A percentile compares a stretch with the other conserved stretches of the same genome.
These are phyloP conservation scores for Rosa chinensis DNA, from an alignment of 306 rosid genomes.

Conservation along the genomic window DNA sequence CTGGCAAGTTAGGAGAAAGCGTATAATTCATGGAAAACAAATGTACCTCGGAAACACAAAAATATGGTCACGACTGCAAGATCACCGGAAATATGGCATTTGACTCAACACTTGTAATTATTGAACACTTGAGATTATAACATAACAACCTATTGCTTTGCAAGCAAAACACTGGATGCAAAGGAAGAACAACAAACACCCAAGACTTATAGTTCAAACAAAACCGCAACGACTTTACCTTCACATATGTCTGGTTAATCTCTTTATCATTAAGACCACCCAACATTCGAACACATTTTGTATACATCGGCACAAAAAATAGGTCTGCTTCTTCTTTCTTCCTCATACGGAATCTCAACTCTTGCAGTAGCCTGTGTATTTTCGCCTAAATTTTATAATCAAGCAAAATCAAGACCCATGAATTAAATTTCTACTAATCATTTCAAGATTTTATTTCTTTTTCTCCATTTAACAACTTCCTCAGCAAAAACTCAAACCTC, in stretches of 20 bases:
- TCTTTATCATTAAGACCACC: constrained; percentile 92
- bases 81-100: constrained; percentile 86
- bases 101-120: constrained; percentile 35
- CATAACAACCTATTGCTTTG: too few relatives aligned
- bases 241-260: constrained; percentile 57
- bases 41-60: constrained; percentile 61
- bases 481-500: neutral
- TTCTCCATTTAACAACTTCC: neutral
- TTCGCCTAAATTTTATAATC: constrained; percentile 55
- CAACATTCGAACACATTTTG: constrained; percentile 30
- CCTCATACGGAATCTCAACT: too few relatives aligned
- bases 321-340: too few relatives aligned
- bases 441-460: neutral
- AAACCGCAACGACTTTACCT: constrained; percentile 39
- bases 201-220: neutral
- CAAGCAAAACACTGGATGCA: too few relatives aligned
- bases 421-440: neutral
- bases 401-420: neutral
- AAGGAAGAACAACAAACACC: too few relatives aligned
- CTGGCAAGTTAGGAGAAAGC: neutral
- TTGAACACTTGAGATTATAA: neutral
- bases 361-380: constrained; percentile 18
- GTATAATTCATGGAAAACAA: neutral
- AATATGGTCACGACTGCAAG: constrained; percentile 89
- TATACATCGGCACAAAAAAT: too few relatives aligned